Conservation (phyloP, 1,139 yeast genomes). For the Yarrowia galli region DNA sequence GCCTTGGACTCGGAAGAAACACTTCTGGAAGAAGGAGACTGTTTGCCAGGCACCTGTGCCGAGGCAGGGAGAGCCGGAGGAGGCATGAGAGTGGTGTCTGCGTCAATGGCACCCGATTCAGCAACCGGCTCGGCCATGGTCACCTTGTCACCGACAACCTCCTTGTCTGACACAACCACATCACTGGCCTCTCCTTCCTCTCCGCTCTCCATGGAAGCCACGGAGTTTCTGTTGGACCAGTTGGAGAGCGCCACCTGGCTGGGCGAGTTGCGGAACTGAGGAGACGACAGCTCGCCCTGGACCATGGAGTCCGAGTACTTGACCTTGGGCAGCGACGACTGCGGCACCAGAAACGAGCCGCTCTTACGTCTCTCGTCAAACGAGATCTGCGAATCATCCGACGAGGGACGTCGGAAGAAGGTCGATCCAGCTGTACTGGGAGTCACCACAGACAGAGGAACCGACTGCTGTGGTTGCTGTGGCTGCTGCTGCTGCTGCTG, state of each 20-base stretch:
- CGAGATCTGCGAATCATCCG: conserved; percentile 36
- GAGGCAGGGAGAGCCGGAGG: conserved; percentile 6
- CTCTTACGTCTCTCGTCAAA: conserved; percentile 33
- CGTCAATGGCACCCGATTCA: too few species aligned
- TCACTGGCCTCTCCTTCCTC: background rate
- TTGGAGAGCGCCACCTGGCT: conserved; percentile 21
- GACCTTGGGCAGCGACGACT: conserved; percentile 38
- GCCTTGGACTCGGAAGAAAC: conserved; percentile 3
- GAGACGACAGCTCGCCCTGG: conserved; percentile 35
- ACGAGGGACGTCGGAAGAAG: conserved; percentile 6
- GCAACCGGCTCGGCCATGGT: background rate
- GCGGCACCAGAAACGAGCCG: conserved; percentile 37
- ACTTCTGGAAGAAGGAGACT: background rate
- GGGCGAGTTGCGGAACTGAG: conserved; percentile 35
- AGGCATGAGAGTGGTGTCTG: conserved; percentile 4
- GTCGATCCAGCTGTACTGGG: conserved; percentile 39
- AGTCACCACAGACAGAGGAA: conserved; percentile 15
- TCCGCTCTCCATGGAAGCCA: conserved; percentile 9
- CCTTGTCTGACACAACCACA: background rate
- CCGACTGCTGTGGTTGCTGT: too few species aligned
- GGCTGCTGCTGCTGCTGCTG: background rate
- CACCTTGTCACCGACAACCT: background rate
- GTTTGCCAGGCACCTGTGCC: background rate
- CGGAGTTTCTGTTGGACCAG: conserved; percentile 26
- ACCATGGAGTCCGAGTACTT: conserved; percentile 37